phyloP scores from a whole-genome alignment of 1,284 basidiomycete genomes.

The Pisolithus thermaeus region DNA sequence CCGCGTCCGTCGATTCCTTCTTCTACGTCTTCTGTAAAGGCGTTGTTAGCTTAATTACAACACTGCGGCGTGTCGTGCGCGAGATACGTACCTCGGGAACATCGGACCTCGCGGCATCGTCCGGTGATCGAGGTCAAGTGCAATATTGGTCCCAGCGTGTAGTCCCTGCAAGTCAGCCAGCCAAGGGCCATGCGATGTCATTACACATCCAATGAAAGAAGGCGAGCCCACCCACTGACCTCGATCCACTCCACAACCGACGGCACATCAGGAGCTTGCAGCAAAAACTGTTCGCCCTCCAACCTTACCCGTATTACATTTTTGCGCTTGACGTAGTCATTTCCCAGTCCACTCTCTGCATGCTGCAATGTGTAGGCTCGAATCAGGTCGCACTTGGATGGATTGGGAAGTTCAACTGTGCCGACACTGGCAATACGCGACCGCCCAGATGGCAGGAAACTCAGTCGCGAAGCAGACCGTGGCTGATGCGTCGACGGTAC shows the following conservation, averaged over 20 bases:
- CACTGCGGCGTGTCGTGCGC: not conserved
- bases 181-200: conserved; percentile 11
- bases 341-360: conserved; percentile 90
- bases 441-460: conserved; percentile 12
- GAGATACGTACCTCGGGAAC: conserved; percentile 59
- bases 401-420: conserved; percentile 30
- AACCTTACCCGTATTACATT: conserved; percentile 92
- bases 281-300: conserved; percentile 94
- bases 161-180: conserved; percentile 54
- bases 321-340: conserved; percentile 91
- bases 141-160: conserved; percentile 91
- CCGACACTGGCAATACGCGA: conserved; percentile 2
- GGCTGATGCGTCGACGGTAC: conserved; percentile 8
- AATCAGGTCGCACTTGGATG: conserved; percentile 45
- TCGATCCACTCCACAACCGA: conserved; percentile 96
- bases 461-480: conserved; percentile 18
- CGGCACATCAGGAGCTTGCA: conserved; percentile 84
- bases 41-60: conserved; percentile 6
- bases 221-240: conserved; percentile 40
- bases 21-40: conserved; percentile 33
- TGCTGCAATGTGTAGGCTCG: conserved; percentile 79
- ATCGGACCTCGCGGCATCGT: conserved; percentile 83
- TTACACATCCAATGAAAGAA: conserved; percentile 5
- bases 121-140: conserved; percentile 86
- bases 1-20: conserved; percentile 26